Percentiles rank a stretch among this genome's conserved stretches.
phyloP scores from a whole-genome alignment of 2,329 filamentous ascomycete species.

The Scedosporium apiospermum region DNA sequence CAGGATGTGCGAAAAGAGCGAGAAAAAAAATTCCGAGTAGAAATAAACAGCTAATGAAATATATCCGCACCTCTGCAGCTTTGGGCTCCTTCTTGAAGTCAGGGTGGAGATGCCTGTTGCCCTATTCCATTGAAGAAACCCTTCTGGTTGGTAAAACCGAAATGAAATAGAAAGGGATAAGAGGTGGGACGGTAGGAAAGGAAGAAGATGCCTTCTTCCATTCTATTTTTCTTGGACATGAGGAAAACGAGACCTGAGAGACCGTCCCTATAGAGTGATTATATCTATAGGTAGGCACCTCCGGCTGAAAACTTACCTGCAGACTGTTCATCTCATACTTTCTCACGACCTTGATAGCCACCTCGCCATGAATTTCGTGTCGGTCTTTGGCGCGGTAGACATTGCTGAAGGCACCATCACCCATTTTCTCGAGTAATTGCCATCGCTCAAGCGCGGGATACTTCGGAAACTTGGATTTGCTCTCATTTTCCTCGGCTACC shows the following conservation, averaged over 20 bases:
- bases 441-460: constrained; percentile 83
- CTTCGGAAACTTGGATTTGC: constrained; percentile 71
- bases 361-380: constrained; percentile 63
- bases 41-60: constrained; percentile 13
- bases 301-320: constrained; percentile 65
- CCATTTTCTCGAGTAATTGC: constrained; percentile 87
- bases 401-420: constrained; percentile 97
- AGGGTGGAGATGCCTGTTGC: constrained; percentile 86
- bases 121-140: constrained; percentile 47
- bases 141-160: constrained; percentile 42
- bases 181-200: neutral
- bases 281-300: neutral
- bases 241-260: constrained; percentile 7
- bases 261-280: neutral
- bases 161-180: constrained; percentile 12
- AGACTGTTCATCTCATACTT: constrained; percentile 98
- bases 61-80: constrained; percentile 86
- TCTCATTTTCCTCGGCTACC: constrained; percentile 84
- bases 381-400: constrained; percentile 82
- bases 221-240: neutral
- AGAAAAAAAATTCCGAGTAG: neutral
- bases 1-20: constrained; percentile 22
- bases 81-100: constrained; percentile 92
- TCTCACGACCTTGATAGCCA: constrained; percentile 96
- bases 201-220: constrained; percentile 12